Conservation (phyloP, 176 grass and related monocot genomes). For the Bonia amplexicaulis region DNA sequence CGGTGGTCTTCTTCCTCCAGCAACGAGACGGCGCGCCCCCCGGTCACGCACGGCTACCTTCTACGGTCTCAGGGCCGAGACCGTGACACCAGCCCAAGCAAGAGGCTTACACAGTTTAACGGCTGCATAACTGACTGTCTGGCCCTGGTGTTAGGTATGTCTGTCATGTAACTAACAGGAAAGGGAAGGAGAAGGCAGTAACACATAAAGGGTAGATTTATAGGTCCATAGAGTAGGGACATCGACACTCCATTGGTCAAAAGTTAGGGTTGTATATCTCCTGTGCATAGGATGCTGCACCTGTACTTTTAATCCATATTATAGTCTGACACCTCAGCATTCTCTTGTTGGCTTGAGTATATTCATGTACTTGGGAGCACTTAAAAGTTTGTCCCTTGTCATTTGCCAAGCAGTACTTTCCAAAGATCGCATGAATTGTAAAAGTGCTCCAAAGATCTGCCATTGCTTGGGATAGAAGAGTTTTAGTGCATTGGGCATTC, state of each 20-base stretch:
- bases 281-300: conserved; percentile 28
- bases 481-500: conserved; percentile 24
- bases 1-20: too few relatives aligned
- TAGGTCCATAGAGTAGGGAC: conserved; percentile 12
- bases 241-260: conserved; percentile 36
- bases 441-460: conserved; percentile 22
- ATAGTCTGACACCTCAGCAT: conserved; percentile 1
- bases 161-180: conserved; percentile 29
- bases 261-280: conserved; percentile 26
- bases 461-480: conserved; percentile 45
- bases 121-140: conserved; percentile 38
- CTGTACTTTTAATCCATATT: conserved; percentile 38
- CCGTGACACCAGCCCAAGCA: conserved; percentile 38
- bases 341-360: conserved; percentile 37
- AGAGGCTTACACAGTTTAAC: conserved; percentile 29
- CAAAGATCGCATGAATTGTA: conserved; percentile 29
- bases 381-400: conserved; percentile 37
- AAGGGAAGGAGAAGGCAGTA: conserved; percentile 31
- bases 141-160: conserved; percentile 33
- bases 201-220: conserved; percentile 29
- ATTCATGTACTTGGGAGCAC: conserved; percentile 37
- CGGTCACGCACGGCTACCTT: too few relatives aligned
- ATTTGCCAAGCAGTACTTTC: conserved; percentile 32
- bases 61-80: too few relatives aligned
- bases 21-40: too few relatives aligned